Conservation (phyloP, 768 basidiomycete genomes). For the Suillus placidus region DNA sequence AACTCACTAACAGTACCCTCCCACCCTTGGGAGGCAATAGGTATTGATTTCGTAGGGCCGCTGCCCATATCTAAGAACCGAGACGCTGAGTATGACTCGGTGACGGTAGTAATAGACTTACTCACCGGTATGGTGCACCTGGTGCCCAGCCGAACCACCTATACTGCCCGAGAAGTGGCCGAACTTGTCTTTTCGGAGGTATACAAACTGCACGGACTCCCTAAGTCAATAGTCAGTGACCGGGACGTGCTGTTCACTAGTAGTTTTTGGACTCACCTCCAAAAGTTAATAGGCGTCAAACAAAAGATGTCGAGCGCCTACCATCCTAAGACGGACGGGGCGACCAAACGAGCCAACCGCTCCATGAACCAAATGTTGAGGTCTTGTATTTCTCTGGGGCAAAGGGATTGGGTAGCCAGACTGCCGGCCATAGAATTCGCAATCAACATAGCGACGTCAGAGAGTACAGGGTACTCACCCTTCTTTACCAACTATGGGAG, state of each 20-base stretch:
- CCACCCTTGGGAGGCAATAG: too few species aligned
- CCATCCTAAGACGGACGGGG: slow-evolving; percentile 38
- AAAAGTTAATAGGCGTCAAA: slow-evolving; percentile 24
- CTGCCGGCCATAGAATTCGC: slow-evolving; percentile 25
- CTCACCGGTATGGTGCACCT: neutral
- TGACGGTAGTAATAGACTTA: neutral
- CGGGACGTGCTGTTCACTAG: slow-evolving; percentile 46
- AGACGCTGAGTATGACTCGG: neutral
- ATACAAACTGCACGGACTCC: slow-evolving; percentile 43
- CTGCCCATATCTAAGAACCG: neutral
- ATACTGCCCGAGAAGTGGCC: slow-evolving; percentile 38
- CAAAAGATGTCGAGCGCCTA: slow-evolving; percentile 28
- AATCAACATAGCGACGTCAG: slow-evolving; percentile 18
- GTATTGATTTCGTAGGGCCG: too few species aligned
- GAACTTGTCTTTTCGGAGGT: slow-evolving; percentile 38
- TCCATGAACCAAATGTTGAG: slow-evolving; percentile 19
- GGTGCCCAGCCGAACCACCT: slow-evolving; percentile 8
- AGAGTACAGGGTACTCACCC: slow-evolving; percentile 21
- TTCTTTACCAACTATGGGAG: slow-evolving; percentile 21
- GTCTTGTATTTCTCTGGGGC: neutral
- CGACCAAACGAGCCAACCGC: slow-evolving; percentile 25
- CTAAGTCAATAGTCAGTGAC: slow-evolving; percentile 42
- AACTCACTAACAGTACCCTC: too few species aligned
- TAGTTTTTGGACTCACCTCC: slow-evolving; percentile 43
- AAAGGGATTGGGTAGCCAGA: slow-evolving; percentile 19